phyloP scores from a whole-genome alignment of 768 basidiomycete species.

The Mycena olivaceomarginata region DNA sequence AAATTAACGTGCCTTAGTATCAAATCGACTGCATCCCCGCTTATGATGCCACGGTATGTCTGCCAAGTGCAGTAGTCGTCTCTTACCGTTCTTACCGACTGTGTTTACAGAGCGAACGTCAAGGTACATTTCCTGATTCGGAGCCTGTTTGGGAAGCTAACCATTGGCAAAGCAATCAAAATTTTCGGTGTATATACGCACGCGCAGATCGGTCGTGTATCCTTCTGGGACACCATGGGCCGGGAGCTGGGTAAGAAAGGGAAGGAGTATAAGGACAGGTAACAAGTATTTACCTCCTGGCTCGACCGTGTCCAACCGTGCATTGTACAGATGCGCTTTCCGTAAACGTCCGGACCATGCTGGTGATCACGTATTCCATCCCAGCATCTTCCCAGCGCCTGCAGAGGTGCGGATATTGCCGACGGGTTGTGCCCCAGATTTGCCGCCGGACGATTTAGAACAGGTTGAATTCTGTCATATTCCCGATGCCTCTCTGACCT shows the following conservation, averaged over 20 bases:
- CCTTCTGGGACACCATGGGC: conserved; percentile 67
- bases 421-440: conserved; percentile 49
- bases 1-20: conserved; percentile 33
- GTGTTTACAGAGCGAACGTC: conserved; percentile 43
- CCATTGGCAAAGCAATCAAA: conserved; percentile 56
- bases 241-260: conserved; percentile 64
- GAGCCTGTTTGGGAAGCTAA: background rate
- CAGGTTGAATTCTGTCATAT: conserved; percentile 59
- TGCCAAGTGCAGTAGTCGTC: background rate
- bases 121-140: conserved; percentile 34
- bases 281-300: background rate
- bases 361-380: conserved; percentile 66
- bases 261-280: conserved; percentile 74
- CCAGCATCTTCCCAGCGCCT: conserved; percentile 71
- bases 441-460: conserved; percentile 67
- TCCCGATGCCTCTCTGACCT: conserved; percentile 12
- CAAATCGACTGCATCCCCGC: conserved; percentile 45
- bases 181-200: conserved; percentile 73
- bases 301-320: background rate
- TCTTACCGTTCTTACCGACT: background rate
- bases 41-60: conserved; percentile 50
- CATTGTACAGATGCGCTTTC: conserved; percentile 63
- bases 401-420: conserved; percentile 48
- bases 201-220: conserved; percentile 62
- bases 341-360: conserved; percentile 57